A percentile compares a stretch with the other conserved stretches of the same genome.
Evolutionary conservation across 345 rosid genomes (phyloP).

Genomic region (Capsella bursapastoris): DNA sequence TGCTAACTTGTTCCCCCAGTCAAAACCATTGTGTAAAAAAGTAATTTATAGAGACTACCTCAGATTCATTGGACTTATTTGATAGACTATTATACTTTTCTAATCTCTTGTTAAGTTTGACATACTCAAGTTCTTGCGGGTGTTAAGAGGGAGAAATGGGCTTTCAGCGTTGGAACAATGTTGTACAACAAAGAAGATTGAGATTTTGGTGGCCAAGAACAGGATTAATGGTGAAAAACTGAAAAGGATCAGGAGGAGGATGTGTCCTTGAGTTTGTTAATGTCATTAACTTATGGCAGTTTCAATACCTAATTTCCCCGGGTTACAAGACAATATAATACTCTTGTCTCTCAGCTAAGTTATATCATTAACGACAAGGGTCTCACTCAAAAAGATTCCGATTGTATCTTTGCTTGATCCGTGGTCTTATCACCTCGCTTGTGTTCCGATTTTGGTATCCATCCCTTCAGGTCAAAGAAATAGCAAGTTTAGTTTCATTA

Average conservation of each 20-base stretch:
- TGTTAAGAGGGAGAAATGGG: background rate
- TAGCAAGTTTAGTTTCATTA: background rate
- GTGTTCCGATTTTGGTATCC: constrained; percentile 2
- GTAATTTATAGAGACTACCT: background rate
- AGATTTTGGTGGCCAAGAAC: background rate
- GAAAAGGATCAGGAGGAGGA: too few relatives aligned
- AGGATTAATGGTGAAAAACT: background rate
- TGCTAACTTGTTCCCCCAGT: background rate
- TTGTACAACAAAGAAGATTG: background rate
- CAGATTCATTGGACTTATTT: background rate
- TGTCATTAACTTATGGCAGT: too few relatives aligned
- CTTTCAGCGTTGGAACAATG: background rate
- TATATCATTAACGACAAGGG: too few relatives aligned
- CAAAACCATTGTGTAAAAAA: background rate
- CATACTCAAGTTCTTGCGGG: background rate
- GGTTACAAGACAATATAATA: too few relatives aligned
- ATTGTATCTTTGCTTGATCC: background rate
- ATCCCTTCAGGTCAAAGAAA: background rate
- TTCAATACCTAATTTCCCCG: too few relatives aligned
- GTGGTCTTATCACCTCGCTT: constrained; percentile 5
- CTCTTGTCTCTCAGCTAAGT: background rate
- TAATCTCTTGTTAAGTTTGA: background rate
- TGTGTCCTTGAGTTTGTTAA: too few relatives aligned
- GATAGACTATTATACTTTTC: background rate
- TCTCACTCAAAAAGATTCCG: background rate